A percentile compares a stretch with the other conserved stretches of the same genome.
These are phyloP conservation scores for Jacaranda mimosifolia DNA, from an alignment of 257 asterid species.

Conservation along the genomic window DNA sequence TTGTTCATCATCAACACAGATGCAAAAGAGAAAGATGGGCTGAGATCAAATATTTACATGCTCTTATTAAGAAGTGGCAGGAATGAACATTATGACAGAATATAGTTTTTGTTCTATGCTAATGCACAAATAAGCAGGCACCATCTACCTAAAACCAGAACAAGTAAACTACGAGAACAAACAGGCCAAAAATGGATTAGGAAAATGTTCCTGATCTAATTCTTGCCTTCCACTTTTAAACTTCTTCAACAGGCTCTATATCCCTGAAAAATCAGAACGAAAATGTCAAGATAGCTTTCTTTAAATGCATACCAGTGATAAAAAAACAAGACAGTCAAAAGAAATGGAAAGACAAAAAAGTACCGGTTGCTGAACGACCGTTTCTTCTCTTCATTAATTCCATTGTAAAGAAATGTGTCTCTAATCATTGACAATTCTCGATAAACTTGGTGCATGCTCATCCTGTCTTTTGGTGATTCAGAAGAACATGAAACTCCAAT, in stretches of 20 bases:
- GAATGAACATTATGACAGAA: neutral
- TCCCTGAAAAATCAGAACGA: constrained; percentile 28
- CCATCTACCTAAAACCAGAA: neutral
- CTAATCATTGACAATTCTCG: constrained; percentile 33
- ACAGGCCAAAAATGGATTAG: no score
- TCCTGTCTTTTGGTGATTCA: constrained; percentile 43
- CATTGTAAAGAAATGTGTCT: constrained; percentile 1
- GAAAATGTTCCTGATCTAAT: neutral
- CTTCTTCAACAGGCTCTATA: constrained; percentile 20
- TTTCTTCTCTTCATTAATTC: constrained; percentile 15
- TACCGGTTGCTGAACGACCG: constrained; percentile 22
- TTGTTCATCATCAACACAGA: no score
- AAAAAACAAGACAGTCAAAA: neutral
- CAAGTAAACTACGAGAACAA: neutral
- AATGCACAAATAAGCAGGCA: neutral
- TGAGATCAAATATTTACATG: neutral
- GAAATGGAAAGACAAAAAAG: neutral
- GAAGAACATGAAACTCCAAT: constrained; percentile 48
- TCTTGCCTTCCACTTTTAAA: constrained; percentile 13
- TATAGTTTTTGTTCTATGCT: neutral
- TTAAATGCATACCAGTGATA: neutral
- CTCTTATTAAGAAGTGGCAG: neutral
- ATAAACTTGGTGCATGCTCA: constrained; percentile 41
- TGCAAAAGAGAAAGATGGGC: no score
- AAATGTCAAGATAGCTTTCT: neutral